Evolutionary conservation across 257 asterid genomes (phyloP).

Genomic region (Solanum chmielewskii): DNA sequence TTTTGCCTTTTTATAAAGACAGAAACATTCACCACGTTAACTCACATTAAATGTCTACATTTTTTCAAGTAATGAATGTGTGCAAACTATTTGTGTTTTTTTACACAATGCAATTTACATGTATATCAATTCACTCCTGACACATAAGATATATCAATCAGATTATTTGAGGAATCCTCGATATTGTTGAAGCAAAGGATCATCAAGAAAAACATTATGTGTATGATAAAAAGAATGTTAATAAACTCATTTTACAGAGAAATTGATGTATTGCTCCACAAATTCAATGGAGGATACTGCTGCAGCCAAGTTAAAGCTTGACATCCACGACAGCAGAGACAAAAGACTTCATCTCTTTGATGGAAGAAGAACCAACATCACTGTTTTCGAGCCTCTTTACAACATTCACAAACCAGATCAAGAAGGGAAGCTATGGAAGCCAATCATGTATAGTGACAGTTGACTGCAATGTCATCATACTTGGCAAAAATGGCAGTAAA

Average conservation of each 20-base stretch:
- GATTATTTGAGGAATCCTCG: not conserved
- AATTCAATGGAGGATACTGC: not conserved
- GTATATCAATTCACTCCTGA: not conserved
- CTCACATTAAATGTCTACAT: too few relatives aligned
- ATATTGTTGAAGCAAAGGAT: not conserved
- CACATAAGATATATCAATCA: too few relatives aligned
- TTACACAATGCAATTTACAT: not conserved
- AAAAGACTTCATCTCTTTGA: constrained; percentile 13
- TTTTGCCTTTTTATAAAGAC: too few relatives aligned
- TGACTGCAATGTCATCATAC: constrained; percentile 26
- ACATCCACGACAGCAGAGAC: constrained; percentile 11
- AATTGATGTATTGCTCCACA: not conserved
- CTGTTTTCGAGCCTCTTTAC: constrained; percentile 8
- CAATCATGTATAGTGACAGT: constrained; percentile 15
- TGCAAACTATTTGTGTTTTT: not conserved
- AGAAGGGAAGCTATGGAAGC: constrained; percentile 23
- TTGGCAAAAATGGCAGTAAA: constrained; percentile 23
- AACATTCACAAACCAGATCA: constrained; percentile 14
- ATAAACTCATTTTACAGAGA: not conserved
- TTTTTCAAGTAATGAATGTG: not conserved
- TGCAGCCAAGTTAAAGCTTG: constrained; percentile 24
- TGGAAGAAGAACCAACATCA: constrained; percentile 6
- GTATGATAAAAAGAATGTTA: too few relatives aligned
- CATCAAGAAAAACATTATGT: not conserved
- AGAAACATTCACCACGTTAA: too few relatives aligned